Evolutionary conservation across 2,329 filamentous ascomycete genomes (phyloP), one percentile per base, ranked within the genome.

Genomic region (Pseudopyrenochaeta lycopersici): DNA sequence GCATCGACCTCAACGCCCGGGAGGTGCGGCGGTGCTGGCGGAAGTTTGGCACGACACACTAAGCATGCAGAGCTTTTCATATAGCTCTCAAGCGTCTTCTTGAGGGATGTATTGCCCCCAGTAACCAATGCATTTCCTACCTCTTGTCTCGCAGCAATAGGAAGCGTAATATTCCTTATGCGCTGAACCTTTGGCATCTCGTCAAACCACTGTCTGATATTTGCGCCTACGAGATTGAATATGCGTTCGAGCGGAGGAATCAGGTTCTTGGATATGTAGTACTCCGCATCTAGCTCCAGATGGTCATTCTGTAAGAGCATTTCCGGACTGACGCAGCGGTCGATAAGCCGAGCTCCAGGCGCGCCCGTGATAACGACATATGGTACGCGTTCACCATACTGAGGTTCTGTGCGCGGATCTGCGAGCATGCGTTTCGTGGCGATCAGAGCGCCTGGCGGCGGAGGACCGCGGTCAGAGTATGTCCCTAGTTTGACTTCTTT

Each of bases 181-280:
- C 89, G 88, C 69, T 92, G 90, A 17, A 95, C 82, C 73, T 96
- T 97, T 40, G 94, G 94, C 92, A 98, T 96, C 76, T 97, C 92
- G 59, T 97, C 92, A 69, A 92, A 98, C 95, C 95, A 99, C 54
- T 86, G 84, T 15, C 90, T 81, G 0, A 98, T 90, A 71, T 95
- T 96, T 29, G 92, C 95, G 6, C 95, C 95, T 2, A 98, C 90
- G 2, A 99, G 88, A 68, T 95, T 97, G 80, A 99, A 97, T 61
- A 99, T 97, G 23, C 95, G 88, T 75, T 98, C 94, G 0, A 99
- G 83, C 0, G 95, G 95, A 5, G 95, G 95, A 44, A 99, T 96
- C 7, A 99, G 73, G 71, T 97, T 98, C 79, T 97, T 98, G 15
- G 85, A 87, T 67, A 99, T 98, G 79, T 99, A 99, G 77, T 99